phyloP scores from a whole-genome alignment of 768 basidiomycete genomes.

The Pleurotus sapidus region DNA sequence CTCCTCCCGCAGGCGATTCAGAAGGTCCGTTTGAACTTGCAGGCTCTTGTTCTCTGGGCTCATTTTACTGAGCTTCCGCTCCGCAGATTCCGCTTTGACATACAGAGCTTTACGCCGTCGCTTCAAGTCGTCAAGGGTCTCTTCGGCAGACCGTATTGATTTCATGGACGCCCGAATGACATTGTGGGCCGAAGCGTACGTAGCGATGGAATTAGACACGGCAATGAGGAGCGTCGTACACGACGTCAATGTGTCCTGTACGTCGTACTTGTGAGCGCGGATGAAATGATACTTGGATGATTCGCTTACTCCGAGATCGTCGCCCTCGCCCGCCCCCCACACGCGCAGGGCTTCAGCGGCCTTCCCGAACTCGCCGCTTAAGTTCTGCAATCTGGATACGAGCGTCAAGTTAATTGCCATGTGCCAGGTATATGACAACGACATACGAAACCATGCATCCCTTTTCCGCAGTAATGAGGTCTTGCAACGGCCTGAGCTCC shows the following conservation, averaged over 20 bases:
- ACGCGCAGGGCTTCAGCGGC: conserved; percentile 67
- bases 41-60: conserved; percentile 85
- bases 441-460: conserved; percentile 66
- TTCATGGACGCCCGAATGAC: conserved; percentile 77
- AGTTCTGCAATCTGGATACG: conserved; percentile 52
- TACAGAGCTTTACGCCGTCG: conserved; percentile 64
- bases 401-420: neutral
- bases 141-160: conserved; percentile 79
- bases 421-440: neutral
- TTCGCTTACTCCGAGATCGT: conserved; percentile 68
- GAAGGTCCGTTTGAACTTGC: conserved; percentile 62
- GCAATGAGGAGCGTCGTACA: conserved; percentile 66
- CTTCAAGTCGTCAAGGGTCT: conserved; percentile 74
- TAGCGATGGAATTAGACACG: conserved; percentile 62
- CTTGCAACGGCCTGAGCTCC: conserved; percentile 80
- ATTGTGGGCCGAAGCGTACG: conserved; percentile 70
- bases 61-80: conserved; percentile 91
- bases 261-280: neutral
- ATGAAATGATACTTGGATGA: neutral
- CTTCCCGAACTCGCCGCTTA: conserved; percentile 63
- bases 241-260: conserved; percentile 60
- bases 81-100: conserved; percentile 76
- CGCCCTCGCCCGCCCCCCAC: conserved; percentile 82
- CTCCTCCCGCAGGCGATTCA: conserved; percentile 72
- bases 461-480: conserved; percentile 89